Conservation (phyloP, 345 rosid species). For the Cardiospermum halicacabum region DNA sequence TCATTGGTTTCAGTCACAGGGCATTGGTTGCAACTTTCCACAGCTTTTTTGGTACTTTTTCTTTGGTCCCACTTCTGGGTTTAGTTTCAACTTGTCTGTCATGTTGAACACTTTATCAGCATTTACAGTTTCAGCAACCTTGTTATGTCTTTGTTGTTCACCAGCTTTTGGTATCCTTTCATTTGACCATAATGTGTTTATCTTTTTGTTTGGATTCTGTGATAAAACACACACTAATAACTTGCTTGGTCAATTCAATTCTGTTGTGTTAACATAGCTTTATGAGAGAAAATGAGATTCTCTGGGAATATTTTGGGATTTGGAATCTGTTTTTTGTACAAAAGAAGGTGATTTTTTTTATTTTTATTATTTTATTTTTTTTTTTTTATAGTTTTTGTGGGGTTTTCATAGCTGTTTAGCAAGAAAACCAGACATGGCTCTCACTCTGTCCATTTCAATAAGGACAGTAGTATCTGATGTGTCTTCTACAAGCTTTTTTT, state of each 20-base stretch:
- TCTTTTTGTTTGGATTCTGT: neutral
- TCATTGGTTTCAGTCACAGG: constrained; percentile 18
- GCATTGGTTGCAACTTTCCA: constrained; percentile 13
- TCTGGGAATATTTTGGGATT: constrained; percentile 30
- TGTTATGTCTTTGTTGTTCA: constrained; percentile 16
- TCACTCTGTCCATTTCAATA: constrained; percentile 29
- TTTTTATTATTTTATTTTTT: too few species aligned
- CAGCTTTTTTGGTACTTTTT: constrained; percentile 24
- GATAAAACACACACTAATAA: neutral
- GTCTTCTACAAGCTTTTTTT: constrained; percentile 11
- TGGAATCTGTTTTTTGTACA: constrained; percentile 19
- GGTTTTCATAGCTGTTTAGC: constrained; percentile 3
- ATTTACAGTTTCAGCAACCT: constrained; percentile 2
- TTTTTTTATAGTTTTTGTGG: constrained; percentile 2
- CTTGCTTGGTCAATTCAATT: constrained; percentile 1
- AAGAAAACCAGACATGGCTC: constrained; percentile 12
- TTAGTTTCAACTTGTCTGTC: neutral
- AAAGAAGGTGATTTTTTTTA: too few species aligned
- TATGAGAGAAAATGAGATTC: constrained; percentile 10
- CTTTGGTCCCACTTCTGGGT: neutral
- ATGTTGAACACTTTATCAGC: constrained; percentile 2
- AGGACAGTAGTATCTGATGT: constrained; percentile 19
- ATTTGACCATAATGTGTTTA: neutral
- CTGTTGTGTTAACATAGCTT: constrained; percentile 7
- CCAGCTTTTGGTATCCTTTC: neutral